phyloP scores from a whole-genome alignment of 1,139 yeast species.

The Suhomyces coccinellae region DNA sequence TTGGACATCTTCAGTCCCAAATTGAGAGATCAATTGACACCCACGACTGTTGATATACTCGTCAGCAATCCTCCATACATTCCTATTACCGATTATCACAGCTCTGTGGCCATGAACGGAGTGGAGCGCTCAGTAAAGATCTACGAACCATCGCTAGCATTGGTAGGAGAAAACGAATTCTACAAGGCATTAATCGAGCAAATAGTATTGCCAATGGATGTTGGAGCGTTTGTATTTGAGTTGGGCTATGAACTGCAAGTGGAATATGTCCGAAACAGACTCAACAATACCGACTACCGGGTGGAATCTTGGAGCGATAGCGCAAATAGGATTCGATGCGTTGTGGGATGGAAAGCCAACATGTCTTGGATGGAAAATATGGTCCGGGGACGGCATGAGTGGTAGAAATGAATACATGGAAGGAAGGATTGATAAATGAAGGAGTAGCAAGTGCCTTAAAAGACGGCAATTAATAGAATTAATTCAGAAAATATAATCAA shows the following conservation, averaged over 20 bases:
- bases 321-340: constrained; percentile 37
- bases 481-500: background rate
- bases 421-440: background rate
- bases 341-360: constrained; percentile 34
- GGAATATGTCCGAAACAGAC: constrained; percentile 20
- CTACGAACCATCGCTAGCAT: constrained; percentile 77
- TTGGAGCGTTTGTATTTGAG: constrained; percentile 46
- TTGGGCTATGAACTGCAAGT: constrained; percentile 42
- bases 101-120: constrained; percentile 31
- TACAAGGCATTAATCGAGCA: constrained; percentile 55
- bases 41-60: constrained; percentile 46
- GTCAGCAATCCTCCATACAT: constrained; percentile 92
- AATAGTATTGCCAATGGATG: constrained; percentile 36
- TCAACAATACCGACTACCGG: constrained; percentile 26
- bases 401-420: background rate
- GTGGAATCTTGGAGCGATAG: constrained; percentile 31
- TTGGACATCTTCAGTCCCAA: constrained; percentile 9
- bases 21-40: background rate
- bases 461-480: background rate
- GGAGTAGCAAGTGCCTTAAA: no score
- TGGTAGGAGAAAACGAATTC: constrained; percentile 74
- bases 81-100: constrained; percentile 45
- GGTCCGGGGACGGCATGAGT: background rate
- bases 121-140: constrained; percentile 60
- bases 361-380: constrained; percentile 1